phyloP scores from a whole-genome alignment of 176 grass and related monocot species.

The Aegilops longissima region DNA sequence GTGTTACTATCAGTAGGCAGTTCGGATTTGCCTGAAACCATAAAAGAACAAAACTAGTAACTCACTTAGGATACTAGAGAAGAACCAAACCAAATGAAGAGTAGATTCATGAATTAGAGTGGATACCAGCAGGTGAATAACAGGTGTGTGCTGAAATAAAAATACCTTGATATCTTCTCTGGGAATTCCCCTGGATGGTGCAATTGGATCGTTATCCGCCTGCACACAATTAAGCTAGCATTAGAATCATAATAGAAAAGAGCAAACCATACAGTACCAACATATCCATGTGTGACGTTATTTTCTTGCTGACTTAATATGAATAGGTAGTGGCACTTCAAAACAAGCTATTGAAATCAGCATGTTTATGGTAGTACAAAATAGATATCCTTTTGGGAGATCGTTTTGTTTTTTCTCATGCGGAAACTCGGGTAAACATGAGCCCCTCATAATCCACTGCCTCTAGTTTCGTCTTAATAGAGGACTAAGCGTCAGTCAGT shows the following conservation, averaged over 20 bases:
- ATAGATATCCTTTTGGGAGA: not conserved
- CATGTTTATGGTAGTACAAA: not conserved
- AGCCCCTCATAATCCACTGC: not conserved
- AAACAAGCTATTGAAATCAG: not conserved
- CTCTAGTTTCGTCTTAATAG: not conserved
- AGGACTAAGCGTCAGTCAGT: not conserved
- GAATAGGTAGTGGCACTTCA: not conserved
- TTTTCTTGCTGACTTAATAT: not conserved
- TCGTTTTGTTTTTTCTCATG: not conserved
- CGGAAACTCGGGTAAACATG: not conserved
- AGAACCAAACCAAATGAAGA: not conserved
- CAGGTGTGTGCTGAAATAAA: not conserved
- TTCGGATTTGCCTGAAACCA: slow-evolving; percentile 74
- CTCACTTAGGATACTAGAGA: not conserved
- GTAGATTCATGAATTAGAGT: not conserved
- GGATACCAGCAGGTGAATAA: not conserved
- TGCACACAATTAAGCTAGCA: slow-evolving; percentile 36
- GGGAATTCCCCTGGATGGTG: slow-evolving; percentile 92
- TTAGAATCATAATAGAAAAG: slow-evolving; percentile 34
- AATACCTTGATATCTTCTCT: slow-evolving; percentile 91
- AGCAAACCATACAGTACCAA: not conserved
- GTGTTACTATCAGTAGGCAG: slow-evolving; percentile 87
- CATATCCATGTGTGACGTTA: not conserved
- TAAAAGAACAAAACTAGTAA: slow-evolving; percentile 14
- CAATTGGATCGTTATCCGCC: slow-evolving; percentile 93